Evolutionary conservation across 441 rosid species (phyloP).

Genomic region (Populus tomentosa): DNA sequence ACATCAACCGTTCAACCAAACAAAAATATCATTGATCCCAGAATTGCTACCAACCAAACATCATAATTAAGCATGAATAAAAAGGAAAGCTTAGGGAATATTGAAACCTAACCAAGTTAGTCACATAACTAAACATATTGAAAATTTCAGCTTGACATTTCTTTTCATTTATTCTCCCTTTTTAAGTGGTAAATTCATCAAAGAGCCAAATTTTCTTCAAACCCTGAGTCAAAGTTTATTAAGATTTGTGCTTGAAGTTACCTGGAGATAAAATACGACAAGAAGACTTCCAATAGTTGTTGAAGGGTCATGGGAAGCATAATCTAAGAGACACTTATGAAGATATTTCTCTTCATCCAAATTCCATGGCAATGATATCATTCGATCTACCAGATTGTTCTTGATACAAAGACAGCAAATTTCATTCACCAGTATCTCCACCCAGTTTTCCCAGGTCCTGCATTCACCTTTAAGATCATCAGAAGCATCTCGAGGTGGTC

Average conservation of each 20-base stretch:
- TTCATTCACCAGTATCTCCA: constrained; percentile 75
- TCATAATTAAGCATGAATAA: neutral
- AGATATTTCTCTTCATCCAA: constrained; percentile 74
- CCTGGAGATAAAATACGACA: constrained; percentile 88
- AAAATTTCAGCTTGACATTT: neutral
- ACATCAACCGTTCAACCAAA: neutral
- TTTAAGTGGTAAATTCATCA: neutral
- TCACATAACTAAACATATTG: neutral
- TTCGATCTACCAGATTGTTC: constrained; percentile 76
- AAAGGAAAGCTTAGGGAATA: neutral
- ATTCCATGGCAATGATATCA: constrained; percentile 93
- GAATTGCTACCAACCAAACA: neutral
- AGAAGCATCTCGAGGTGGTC: constrained; percentile 27
- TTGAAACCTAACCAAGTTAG: neutral
- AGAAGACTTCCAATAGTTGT: constrained; percentile 72
- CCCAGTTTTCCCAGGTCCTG: constrained; percentile 68
- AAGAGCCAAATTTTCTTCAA: neutral
- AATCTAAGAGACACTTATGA: constrained; percentile 72
- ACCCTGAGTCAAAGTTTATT: neutral
- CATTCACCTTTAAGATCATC: constrained; percentile 34
- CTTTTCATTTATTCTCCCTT: neutral
- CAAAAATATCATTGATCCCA: neutral
- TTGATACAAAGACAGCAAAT: constrained; percentile 83
- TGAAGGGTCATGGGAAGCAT: constrained; percentile 68
- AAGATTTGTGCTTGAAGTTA: constrained; percentile 25